Conservation (phyloP, 2,329 filamentous ascomycete genomes). For the Huntiella moniliformis region DNA sequence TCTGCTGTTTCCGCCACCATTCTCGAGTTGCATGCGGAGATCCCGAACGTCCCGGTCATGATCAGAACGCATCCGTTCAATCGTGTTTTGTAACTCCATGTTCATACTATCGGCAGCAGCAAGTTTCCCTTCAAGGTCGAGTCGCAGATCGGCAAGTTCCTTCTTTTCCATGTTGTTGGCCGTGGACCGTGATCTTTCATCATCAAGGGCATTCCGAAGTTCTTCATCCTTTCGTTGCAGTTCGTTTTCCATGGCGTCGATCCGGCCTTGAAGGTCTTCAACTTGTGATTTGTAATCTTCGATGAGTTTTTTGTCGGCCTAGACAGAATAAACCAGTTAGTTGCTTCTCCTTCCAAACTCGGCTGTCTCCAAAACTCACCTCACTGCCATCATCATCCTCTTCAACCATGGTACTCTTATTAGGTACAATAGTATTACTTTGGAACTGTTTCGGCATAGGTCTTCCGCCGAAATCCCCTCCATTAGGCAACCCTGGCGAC, state of each 20-base stretch:
- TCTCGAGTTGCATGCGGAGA: conserved; percentile 41
- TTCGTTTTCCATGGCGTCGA: conserved; percentile 52
- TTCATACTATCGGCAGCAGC: conserved; percentile 60
- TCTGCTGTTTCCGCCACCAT: conserved; percentile 12
- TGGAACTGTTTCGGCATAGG: conserved; percentile 81
- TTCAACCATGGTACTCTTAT: conserved; percentile 94
- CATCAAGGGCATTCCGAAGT: conserved; percentile 38
- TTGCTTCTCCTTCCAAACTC: not conserved
- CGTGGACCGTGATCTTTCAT: conserved; percentile 34
- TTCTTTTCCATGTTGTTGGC: conserved; percentile 44
- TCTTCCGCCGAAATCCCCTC: conserved; percentile 45
- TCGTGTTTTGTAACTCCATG: conserved; percentile 57
- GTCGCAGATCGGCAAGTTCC: conserved; percentile 48
- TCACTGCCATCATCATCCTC: conserved; percentile 60
- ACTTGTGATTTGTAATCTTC: conserved; percentile 53
- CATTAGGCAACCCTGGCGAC: conserved; percentile 34
- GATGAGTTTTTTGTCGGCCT: conserved; percentile 8
- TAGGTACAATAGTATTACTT: conserved; percentile 89
- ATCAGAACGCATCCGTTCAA: conserved; percentile 53
- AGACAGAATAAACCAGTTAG: not conserved
- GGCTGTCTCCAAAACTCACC: conserved; percentile 17
- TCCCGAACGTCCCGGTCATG: conserved; percentile 45
- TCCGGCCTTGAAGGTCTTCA: conserved; percentile 61
- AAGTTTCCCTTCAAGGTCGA: conserved; percentile 53
- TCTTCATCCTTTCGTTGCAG: conserved; percentile 57